Evolutionary conservation across 768 basidiomycete species (phyloP), one percentile per base, ranked within the genome.

Genomic region (Rhizopogon salebrosus): DNA sequence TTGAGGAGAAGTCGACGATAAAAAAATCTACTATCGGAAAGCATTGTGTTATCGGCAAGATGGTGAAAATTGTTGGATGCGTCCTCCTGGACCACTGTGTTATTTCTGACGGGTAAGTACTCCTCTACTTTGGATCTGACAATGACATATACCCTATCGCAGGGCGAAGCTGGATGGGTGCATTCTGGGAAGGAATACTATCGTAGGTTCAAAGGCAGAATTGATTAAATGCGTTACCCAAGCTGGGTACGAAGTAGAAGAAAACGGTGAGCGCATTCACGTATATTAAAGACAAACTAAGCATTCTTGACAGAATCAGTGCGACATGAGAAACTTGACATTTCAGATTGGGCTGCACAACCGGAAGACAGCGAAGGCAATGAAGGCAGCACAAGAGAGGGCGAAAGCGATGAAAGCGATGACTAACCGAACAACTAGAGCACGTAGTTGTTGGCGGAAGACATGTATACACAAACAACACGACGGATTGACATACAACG

Each of bases 71-170:
- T 42, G 76, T 75, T 2, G 88, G 89, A 10, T 94, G 89, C 58
- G 80, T 95, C 6, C 65, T 98, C 22, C 76, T 94, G 57, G 95
- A 97, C 63, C 93, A 95, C 61, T 95, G 93, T 60, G 79, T 89
- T 4, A 72, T 98, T 11, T 88, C 80, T 39, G 92, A 95, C 53
- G 92, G 92, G 94, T 92, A 57, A 55, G 60, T 18, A 13, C 16
- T 37, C 22, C 29, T 48, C 27, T 13, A 23, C n/a, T 54, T 56
- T 10, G 64, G 9, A 22, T 37, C 7, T 55, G 31, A 52, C 23
- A 42, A 6, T 51, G 14, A 34, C 45, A 34, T n/a, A 37, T 16
- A 39, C 29, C 52, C 41, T 41, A 53, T 58, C 3, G 20, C 56
- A 91, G 89, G 2, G 87, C 80, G 4, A 91, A 87, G 68, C 67